phyloP scores from a whole-genome alignment of 371 early-diverging fungal genomes.

The Mucor ambiguus region DNA sequence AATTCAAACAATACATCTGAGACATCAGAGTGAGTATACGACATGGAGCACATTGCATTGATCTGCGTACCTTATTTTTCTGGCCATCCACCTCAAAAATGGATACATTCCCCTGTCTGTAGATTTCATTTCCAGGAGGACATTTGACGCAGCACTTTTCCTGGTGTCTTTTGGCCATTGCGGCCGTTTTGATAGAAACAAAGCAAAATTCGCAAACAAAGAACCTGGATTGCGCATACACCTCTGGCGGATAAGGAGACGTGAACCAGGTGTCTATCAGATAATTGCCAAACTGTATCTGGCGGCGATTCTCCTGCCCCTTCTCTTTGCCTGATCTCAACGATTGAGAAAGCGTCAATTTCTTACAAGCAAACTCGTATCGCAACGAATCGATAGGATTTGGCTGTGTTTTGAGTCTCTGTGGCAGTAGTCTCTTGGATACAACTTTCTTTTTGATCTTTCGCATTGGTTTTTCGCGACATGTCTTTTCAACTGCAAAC shows the following conservation, averaged over 20 bases:
- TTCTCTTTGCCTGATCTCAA: neutral
- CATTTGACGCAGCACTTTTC: neutral
- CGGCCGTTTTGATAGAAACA: conserved; percentile 84
- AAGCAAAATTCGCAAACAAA: conserved; percentile 98
- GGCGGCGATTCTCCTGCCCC: neutral
- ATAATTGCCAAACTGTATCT: conserved; percentile 10
- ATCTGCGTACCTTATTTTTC: conserved; percentile 66
- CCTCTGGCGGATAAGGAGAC: conserved; percentile 95
- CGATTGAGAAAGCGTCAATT: neutral
- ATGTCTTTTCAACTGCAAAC: neutral
- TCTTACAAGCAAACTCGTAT: neutral
- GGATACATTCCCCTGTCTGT: conserved; percentile 79
- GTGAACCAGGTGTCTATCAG: conserved; percentile 70
- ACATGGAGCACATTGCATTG: neutral
- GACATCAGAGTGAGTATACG: neutral
- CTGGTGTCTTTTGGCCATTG: conserved; percentile 64
- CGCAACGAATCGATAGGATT: neutral
- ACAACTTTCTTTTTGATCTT: neutral
- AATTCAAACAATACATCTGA: conserved; percentile 93
- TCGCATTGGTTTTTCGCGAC: neutral
- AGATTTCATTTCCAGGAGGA: conserved; percentile 89
- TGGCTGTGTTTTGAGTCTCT: neutral
- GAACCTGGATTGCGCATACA: conserved; percentile 59
- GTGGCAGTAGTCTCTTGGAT: neutral
- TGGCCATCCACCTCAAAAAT: conserved; percentile 94